Percentiles rank a stretch among this genome's conserved stretches.
Conservation (phyloP, 2,329 filamentous ascomycete species). For the Sarocladiaceae sp. region DNA sequence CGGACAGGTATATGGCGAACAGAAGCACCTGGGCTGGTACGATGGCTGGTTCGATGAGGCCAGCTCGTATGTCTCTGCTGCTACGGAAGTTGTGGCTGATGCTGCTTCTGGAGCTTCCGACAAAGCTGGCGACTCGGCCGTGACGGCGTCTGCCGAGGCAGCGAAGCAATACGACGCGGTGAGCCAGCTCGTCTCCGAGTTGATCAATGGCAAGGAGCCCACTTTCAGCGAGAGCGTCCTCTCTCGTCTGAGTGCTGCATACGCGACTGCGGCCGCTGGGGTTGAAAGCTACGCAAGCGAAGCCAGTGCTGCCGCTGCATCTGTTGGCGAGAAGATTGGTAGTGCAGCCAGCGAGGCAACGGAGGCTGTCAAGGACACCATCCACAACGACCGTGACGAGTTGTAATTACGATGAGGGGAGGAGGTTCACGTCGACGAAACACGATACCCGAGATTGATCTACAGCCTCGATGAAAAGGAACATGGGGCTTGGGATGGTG, state of each 20-base stretch:
- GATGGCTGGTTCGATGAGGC: constrained; percentile 42
- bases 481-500: no score
- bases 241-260: constrained; percentile 65
- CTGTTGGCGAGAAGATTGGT: constrained; percentile 29
- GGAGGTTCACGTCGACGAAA: neutral
- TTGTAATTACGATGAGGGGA: constrained; percentile 24
- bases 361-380: constrained; percentile 36
- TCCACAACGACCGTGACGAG: constrained; percentile 34
- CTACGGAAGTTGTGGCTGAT: constrained; percentile 40
- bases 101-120: constrained; percentile 31
- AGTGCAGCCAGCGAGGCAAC: constrained; percentile 36
- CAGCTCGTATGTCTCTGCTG: constrained; percentile 55
- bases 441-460: constrained; percentile 12
- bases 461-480: constrained; percentile 16
- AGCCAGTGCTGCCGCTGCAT: constrained; percentile 27
- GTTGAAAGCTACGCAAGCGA: constrained; percentile 38
- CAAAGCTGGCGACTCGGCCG: constrained; percentile 49
- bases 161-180: constrained; percentile 65
- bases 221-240: constrained; percentile 79
- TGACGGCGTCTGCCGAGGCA: constrained; percentile 58
- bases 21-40: constrained; percentile 53
- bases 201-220: constrained; percentile 73
- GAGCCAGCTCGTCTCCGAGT: constrained; percentile 68
- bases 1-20: constrained; percentile 66
- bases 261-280: constrained; percentile 61